Percentiles rank a stretch among this genome's conserved stretches.
Evolutionary conservation across 2,329 filamentous ascomycete genomes (phyloP).

Genomic region (Penicillium sp.): DNA sequence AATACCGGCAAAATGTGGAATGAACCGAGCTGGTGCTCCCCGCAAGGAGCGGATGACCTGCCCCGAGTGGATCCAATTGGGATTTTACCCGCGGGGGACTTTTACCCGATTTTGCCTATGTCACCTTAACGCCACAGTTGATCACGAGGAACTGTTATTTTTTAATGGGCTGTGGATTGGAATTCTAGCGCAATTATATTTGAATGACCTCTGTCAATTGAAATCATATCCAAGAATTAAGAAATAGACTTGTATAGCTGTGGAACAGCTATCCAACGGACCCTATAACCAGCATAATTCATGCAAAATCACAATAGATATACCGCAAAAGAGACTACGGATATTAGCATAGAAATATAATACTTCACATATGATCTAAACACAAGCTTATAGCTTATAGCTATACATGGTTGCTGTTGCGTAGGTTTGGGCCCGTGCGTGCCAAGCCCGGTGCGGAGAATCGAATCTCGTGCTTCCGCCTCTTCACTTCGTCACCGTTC

Average conservation of each 20-base stretch:
- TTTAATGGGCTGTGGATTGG: neutral
- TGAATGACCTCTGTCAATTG: too few relatives aligned
- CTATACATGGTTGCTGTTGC: neutral
- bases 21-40: conserved; percentile 22
- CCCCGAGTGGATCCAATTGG: conserved; percentile 17
- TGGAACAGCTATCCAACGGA: too few relatives aligned
- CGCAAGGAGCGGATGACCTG: conserved; percentile 14
- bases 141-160: neutral
- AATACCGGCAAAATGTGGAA: conserved; percentile 19
- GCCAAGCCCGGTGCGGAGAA: conserved; percentile 11
- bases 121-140: neutral
- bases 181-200: too few relatives aligned
- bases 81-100: conserved; percentile 18
- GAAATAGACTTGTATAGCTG: too few relatives aligned
- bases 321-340: too few relatives aligned
- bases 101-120: conserved; percentile 18
- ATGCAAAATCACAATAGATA: too few relatives aligned
- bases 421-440: conserved; percentile 1
- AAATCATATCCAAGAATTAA: too few relatives aligned
- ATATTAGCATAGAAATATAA: neutral
- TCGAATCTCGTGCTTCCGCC: conserved; percentile 3
- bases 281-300: too few relatives aligned
- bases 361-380: neutral
- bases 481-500: neutral
- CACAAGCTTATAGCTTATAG: too few relatives aligned